These are phyloP conservation scores for Pythium dissotocum DNA, from an alignment of 352 stramenopile genomes.

Conservation along the genomic window DNA sequence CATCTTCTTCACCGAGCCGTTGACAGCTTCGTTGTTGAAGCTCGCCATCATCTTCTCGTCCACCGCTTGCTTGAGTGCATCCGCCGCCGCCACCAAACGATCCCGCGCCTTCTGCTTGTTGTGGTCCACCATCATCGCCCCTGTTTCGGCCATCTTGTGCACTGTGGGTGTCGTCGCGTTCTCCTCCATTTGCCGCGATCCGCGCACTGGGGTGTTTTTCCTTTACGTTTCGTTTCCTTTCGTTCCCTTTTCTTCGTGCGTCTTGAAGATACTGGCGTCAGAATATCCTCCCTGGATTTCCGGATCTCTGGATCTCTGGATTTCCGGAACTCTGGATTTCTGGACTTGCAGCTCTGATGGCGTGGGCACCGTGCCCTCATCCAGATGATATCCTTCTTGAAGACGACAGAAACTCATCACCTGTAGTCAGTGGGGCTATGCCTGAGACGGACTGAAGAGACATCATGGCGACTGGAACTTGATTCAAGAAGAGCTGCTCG, in stretches of 20 bases:
- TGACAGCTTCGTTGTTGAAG: not conserved
- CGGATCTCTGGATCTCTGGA: slow-evolving; percentile 5
- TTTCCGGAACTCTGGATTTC: slow-evolving; percentile 6
- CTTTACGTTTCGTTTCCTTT: not conserved
- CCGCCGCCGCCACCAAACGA: not conserved
- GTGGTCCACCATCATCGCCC: not conserved
- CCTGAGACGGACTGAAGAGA: too few species aligned
- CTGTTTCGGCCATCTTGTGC: not conserved
- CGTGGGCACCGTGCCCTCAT: not conserved
- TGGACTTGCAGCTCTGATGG: not conserved
- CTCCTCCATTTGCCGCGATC: not conserved
- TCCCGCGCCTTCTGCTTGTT: not conserved
- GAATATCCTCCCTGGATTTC: not conserved
- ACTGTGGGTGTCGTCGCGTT: not conserved
- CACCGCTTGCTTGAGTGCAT: not conserved
- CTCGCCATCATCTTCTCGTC: not conserved
- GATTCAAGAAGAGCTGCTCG: too few species aligned
- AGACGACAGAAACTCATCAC: not conserved
- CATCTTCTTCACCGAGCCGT: not conserved
- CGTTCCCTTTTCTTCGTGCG: not conserved
- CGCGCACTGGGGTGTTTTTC: not conserved
- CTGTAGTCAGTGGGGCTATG: too few species aligned
- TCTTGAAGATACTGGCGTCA: not conserved
- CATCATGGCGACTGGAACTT: too few species aligned
- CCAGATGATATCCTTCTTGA: not conserved